Conservation (phyloP, 2,329 filamentous ascomycete genomes). For the Colletotrichum orbiculare region DNA sequence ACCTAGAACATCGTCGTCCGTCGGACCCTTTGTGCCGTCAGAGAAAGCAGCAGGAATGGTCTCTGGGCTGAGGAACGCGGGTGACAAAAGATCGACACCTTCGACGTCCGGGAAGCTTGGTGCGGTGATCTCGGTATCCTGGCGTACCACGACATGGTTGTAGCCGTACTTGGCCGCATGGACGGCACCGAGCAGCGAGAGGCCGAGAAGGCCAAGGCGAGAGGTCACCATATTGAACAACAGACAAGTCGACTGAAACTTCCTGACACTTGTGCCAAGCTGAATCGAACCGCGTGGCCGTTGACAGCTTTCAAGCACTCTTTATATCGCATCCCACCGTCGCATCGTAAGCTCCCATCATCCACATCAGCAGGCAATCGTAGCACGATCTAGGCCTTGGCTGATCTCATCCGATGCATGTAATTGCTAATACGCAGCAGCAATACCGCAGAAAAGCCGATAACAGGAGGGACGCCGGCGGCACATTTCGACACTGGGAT, state of each 20-base stretch:
- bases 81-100: conserved; percentile 41
- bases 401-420: conserved; percentile 23
- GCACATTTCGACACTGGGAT: neutral
- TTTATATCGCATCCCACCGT: neutral
- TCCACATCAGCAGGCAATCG: conserved; percentile 8
- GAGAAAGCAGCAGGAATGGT: conserved; percentile 41
- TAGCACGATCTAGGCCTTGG: conserved; percentile 22
- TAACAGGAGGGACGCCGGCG: neutral
- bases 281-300: neutral
- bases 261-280: neutral
- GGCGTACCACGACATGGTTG: conserved; percentile 33
- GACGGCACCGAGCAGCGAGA: conserved; percentile 25
- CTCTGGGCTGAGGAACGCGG: conserved; percentile 40
- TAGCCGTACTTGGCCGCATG: conserved; percentile 35
- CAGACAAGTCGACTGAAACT: neutral
- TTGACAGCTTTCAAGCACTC: neutral
- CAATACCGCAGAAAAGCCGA: neutral
- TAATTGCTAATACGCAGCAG: conserved; percentile 2
- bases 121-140: conserved; percentile 30
- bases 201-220: conserved; percentile 30
- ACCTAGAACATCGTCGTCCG: conserved; percentile 37
- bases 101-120: conserved; percentile 32
- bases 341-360: neutral
- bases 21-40: conserved; percentile 45
- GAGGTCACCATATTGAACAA: conserved; percentile 15